Conservation (phyloP, 2,329 filamentous ascomycete species). For the Venturia effusa region DNA sequence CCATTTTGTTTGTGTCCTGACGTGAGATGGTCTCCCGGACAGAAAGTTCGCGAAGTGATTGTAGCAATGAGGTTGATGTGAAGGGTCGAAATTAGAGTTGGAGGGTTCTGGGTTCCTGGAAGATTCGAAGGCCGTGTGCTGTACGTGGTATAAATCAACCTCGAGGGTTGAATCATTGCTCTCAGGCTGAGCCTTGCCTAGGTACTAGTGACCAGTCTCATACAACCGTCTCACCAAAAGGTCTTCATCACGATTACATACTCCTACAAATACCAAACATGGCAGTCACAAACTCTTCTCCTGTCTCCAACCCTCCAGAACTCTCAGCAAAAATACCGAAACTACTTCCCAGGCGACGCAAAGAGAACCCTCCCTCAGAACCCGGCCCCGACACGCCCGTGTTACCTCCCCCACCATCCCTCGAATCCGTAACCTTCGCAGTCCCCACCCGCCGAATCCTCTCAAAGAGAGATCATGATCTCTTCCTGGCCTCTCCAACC, state of each 20-base stretch:
- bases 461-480: slow-evolving; percentile 64
- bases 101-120: too few relatives aligned
- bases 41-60: too few relatives aligned
- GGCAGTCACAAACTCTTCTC: not conserved
- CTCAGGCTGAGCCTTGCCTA: not conserved
- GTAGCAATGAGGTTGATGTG: too few relatives aligned
- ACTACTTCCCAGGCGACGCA: slow-evolving; percentile 53
- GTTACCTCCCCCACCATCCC: slow-evolving; percentile 57
- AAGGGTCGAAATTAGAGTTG: too few relatives aligned
- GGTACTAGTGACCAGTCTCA: too few relatives aligned
- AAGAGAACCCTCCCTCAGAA: slow-evolving; percentile 33
- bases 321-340: slow-evolving; percentile 53
- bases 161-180: not conserved
- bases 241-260: not conserved
- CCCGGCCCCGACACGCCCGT: slow-evolving; percentile 67
- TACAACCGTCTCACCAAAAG: not conserved
- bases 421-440: slow-evolving; percentile 49
- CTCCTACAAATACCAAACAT: not conserved
- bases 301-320: slow-evolving; percentile 26
- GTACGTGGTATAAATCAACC: too few relatives aligned
- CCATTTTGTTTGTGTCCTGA: too few relatives aligned
- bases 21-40: too few relatives aligned
- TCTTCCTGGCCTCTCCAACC: slow-evolving; percentile 69
- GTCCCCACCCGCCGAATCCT: slow-evolving; percentile 70
- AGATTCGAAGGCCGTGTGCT: too few relatives aligned